Evolutionary conservation across 2,329 filamentous ascomycete genomes (phyloP).

Genomic region (Stemphylium lycopersici): DNA sequence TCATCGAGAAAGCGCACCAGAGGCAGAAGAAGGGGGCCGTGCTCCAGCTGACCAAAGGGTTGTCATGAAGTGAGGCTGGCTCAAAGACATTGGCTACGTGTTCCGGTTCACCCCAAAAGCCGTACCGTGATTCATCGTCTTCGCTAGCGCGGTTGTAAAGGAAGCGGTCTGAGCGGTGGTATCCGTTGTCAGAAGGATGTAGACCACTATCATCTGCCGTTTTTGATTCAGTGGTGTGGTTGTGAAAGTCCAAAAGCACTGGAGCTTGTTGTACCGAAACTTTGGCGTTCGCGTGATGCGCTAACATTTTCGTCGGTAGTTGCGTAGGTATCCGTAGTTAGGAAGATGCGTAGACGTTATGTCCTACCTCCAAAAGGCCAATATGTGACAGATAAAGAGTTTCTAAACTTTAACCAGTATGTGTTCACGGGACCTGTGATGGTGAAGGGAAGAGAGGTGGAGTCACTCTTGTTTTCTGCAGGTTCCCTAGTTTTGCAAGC

Average conservation of each 20-base stretch:
- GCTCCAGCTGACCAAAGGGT: not conserved
- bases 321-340: not conserved
- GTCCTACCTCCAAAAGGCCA: constrained; percentile 8
- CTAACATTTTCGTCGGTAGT: constrained; percentile 4
- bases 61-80: not conserved
- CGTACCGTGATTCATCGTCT: constrained; percentile 19
- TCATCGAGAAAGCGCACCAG: constrained; percentile 7
- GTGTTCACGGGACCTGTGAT: not conserved
- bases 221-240: not conserved
- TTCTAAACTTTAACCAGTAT: not conserved
- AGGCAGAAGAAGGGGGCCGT: constrained; percentile 6
- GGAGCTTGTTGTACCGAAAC: constrained; percentile 18
- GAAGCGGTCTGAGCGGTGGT: too few relatives aligned
- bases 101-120: constrained; percentile 17
- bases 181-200: too few relatives aligned
- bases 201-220: too few relatives aligned
- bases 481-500: not conserved
- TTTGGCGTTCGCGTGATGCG: constrained; percentile 4
- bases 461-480: not conserved
- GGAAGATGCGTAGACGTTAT: constrained; percentile 10
- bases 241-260: constrained; percentile 22
- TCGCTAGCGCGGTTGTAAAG: not conserved
- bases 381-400: not conserved
- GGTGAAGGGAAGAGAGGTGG: not conserved
- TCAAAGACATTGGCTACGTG: not conserved